Conservation (phyloP, 2,329 filamentous ascomycete species). For the Graphilbum ipis-grandicollis region DNA sequence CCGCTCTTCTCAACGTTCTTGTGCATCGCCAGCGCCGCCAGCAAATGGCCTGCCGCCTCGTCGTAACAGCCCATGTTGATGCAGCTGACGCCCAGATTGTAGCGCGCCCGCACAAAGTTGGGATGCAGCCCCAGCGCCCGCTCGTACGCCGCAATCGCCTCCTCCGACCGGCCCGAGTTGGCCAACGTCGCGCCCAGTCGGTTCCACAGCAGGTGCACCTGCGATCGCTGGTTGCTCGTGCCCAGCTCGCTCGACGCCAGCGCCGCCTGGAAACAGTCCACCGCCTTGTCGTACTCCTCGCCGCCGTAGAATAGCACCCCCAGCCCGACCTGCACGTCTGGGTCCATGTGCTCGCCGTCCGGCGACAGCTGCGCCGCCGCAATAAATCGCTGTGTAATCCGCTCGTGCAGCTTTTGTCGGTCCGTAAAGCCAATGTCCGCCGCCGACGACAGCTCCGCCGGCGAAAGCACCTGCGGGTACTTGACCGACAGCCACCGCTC, state of each 20-base stretch:
- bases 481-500: conserved; percentile 95
- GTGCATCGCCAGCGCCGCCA: conserved; percentile 89
- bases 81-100: conserved; percentile 90
- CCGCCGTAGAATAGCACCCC: conserved; percentile 96
- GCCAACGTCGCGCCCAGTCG: conserved; percentile 87
- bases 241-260: conserved; percentile 74
- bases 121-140: conserved; percentile 77
- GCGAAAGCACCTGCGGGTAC: conserved; percentile 68
- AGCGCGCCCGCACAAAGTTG: conserved; percentile 92
- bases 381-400: conserved; percentile 83
- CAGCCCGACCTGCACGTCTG: conserved; percentile 91
- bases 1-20: conserved; percentile 79
- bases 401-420: conserved; percentile 72
- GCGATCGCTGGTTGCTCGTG: conserved; percentile 64
- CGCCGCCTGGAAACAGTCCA: conserved; percentile 92
- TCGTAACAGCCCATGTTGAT: conserved; percentile 95
- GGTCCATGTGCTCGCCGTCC: conserved; percentile 89
- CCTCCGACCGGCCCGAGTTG: conserved; percentile 83
- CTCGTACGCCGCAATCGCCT: conserved; percentile 93
- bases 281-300: conserved; percentile 95
- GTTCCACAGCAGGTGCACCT: conserved; percentile 94
- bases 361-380: conserved; percentile 82
- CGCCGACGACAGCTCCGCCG: conserved; percentile 52
- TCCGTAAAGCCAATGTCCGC: conserved; percentile 91
- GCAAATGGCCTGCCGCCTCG: conserved; percentile 80